Percentiles rank a stretch among this genome's conserved stretches.
phyloP scores from a whole-genome alignment of 306 rosid genomes.

The Gillenia trifoliata region DNA sequence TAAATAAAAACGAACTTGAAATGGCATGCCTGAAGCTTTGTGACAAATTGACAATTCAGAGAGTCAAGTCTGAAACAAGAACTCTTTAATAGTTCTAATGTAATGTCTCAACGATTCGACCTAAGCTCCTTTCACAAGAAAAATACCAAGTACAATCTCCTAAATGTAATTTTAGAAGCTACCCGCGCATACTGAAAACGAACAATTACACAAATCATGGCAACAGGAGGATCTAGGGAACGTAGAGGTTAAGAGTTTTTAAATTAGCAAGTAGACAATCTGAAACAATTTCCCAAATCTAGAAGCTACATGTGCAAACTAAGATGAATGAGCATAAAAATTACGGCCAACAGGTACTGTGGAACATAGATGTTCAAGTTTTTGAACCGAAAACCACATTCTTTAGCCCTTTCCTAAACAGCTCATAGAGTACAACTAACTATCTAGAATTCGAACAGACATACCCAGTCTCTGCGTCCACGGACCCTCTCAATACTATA shows the following conservation, averaged over 20 bases:
- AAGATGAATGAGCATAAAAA: not conserved
- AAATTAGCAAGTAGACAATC: not conserved
- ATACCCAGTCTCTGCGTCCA: constrained; percentile 89
- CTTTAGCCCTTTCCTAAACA: not conserved
- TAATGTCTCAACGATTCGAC: not conserved
- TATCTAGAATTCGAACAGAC: constrained; percentile 16
- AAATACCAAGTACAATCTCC: not conserved
- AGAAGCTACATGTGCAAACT: not conserved
- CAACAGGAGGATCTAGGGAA: not conserved
- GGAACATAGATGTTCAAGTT: not conserved
- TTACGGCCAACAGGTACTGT: not conserved
- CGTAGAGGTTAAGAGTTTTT: not conserved
- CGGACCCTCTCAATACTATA: constrained; percentile 72
- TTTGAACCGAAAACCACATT: not conserved
- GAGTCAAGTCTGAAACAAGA: not conserved
- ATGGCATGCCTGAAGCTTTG: not conserved
- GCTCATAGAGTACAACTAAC: not conserved
- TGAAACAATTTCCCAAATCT: not conserved
- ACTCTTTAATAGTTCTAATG: not conserved
- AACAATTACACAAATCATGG: not conserved
- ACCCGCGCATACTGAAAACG: not conserved
- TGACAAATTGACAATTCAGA: not conserved
- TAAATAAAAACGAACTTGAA: not conserved
- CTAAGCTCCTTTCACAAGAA: not conserved
- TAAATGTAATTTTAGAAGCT: not conserved